phyloP scores from a whole-genome alignment of 2,329 filamentous ascomycete genomes.

The Ophiosphaerella korrae region DNA sequence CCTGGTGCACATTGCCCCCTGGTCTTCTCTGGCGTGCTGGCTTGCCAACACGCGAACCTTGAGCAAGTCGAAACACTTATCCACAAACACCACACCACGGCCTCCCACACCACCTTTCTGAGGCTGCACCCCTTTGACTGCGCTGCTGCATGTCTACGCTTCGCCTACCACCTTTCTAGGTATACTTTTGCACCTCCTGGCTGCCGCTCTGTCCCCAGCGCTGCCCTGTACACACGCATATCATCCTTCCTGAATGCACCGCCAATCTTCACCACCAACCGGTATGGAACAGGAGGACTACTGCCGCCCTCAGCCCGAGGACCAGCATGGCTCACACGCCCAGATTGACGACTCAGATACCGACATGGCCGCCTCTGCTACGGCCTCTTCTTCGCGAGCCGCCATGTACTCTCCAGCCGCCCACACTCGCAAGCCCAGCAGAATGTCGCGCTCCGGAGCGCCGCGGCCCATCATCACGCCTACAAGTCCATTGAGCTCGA shows the following conservation, averaged over 20 bases:
- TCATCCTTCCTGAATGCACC: slow-evolving; percentile 2
- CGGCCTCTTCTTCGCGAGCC: slow-evolving; percentile 39
- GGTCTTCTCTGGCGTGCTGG: slow-evolving; percentile 1
- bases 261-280: slow-evolving; percentile 13
- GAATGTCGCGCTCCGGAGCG: slow-evolving; percentile 49
- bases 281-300: slow-evolving; percentile 44
- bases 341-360: slow-evolving; percentile 41
- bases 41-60: slow-evolving; percentile 3
- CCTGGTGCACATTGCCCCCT: slow-evolving; percentile 3
- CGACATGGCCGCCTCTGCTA: slow-evolving; percentile 43
- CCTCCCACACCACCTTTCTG: no score
- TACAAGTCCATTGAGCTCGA: slow-evolving; percentile 54
- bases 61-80: slow-evolving; percentile 12
- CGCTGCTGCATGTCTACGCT: slow-evolving; percentile 9
- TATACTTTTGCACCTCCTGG: background rate
- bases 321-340: slow-evolving; percentile 22
- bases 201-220: slow-evolving; percentile 1
- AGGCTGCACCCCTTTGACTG: slow-evolving; percentile 1
- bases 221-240: background rate
- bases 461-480: slow-evolving; percentile 56
- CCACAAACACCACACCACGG: no score
- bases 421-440: slow-evolving; percentile 45
- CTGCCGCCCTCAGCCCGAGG: slow-evolving; percentile 30
- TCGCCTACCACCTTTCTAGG: background rate
- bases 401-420: slow-evolving; percentile 44